Conservation (phyloP, 495 filamentous ascomycete species). For the Monascus purpureus region DNA sequence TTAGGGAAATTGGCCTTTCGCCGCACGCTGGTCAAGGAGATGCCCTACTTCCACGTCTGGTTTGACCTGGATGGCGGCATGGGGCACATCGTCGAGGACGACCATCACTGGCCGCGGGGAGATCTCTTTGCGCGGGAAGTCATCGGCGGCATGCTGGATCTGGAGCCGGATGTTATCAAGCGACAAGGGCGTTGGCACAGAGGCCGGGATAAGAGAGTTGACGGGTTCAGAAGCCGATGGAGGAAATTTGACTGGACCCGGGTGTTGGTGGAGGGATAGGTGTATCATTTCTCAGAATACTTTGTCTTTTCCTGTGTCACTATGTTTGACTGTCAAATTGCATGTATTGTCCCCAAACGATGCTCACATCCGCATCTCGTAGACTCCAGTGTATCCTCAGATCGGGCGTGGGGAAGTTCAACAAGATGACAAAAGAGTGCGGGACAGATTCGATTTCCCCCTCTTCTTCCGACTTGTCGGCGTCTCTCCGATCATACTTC, state of each 20-base stretch:
- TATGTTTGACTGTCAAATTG: too few species aligned
- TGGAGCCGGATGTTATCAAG: constrained; percentile 71
- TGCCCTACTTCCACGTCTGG: constrained; percentile 99
- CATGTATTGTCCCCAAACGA: too few species aligned
- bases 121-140: constrained; percentile 90
- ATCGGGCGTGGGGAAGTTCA: too few species aligned
- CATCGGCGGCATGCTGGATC: constrained; percentile 85
- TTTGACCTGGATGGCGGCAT: constrained; percentile 85
- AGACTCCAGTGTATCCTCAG: too few species aligned
- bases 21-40: constrained; percentile 75
- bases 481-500: neutral
- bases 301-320: too few species aligned
- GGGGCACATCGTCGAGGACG: constrained; percentile 86
- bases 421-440: too few species aligned
- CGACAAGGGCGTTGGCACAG: constrained; percentile 81
- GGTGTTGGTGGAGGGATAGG: constrained; percentile 47
- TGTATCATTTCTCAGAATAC: neutral
- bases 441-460: constrained; percentile 1
- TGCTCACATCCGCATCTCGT: too few species aligned
- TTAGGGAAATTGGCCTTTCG: constrained; percentile 75
- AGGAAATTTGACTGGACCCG: constrained; percentile 93
- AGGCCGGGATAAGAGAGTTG: constrained; percentile 54
- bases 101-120: constrained; percentile 74
- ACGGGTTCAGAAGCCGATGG: constrained; percentile 75
- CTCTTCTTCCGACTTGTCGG: constrained; percentile 25